Conservation (phyloP, 805 yeast genomes). For the Komagataella mondaviorum region DNA sequence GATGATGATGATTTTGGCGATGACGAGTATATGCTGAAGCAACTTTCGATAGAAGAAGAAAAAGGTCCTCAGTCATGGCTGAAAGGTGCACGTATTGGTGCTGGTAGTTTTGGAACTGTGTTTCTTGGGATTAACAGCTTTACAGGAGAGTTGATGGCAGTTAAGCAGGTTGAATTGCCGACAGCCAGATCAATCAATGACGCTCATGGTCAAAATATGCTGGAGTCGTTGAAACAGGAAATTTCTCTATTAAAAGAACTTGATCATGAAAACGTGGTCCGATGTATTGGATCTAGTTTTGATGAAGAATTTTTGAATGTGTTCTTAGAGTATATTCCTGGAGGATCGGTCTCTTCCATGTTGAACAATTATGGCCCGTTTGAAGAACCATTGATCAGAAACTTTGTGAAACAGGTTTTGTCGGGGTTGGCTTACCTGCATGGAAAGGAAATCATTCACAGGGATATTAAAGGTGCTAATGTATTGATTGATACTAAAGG, state of each 20-base stretch:
- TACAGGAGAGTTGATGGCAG: constrained; percentile 95
- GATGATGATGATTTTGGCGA: constrained; percentile 18
- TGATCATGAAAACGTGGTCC: constrained; percentile 85
- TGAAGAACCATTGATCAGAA: constrained; percentile 44
- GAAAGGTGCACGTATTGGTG: constrained; percentile 85
- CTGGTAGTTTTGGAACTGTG: constrained; percentile 92
- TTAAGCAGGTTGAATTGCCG: constrained; percentile 78
- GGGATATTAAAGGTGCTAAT: constrained; percentile 57
- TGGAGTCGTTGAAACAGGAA: constrained; percentile 74
- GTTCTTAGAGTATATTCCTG: constrained; percentile 41
- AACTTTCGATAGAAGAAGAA: constrained; percentile 21
- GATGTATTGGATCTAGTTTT: constrained; percentile 79
- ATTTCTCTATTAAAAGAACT: constrained; percentile 64
- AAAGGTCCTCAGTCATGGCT: constrained; percentile 76
- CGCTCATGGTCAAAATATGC: constrained; percentile 28
- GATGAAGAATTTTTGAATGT: constrained; percentile 66
- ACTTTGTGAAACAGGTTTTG: constrained; percentile 39
- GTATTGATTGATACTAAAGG: constrained; percentile 46
- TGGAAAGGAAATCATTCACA: constrained; percentile 42
- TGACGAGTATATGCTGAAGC: constrained; percentile 24
- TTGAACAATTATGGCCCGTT: constrained; percentile 45
- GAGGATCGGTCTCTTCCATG: constrained; percentile 39
- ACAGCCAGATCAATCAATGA: constrained; percentile 16
- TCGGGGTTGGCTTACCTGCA: constrained; percentile 45
- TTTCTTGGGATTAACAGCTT: constrained; percentile 83